A percentile compares a stretch with the other conserved stretches of the same genome.
phyloP scores from a whole-genome alignment of 768 basidiomycete genomes.

The Leccinum rimulosum region DNA sequence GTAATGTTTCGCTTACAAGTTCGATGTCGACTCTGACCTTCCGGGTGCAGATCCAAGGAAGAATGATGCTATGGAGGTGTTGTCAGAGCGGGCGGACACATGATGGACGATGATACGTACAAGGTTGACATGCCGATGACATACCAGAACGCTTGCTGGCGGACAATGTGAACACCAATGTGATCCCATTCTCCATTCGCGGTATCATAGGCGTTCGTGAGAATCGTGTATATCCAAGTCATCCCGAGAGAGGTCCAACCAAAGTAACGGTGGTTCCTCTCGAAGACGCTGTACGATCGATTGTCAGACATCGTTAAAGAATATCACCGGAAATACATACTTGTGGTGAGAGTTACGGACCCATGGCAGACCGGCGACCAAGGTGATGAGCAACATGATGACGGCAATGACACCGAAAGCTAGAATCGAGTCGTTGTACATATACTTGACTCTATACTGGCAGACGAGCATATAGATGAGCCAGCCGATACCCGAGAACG shows the following conservation, averaged over 20 bases:
- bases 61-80: slow-evolving; percentile 47
- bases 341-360: slow-evolving; percentile 80
- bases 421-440: slow-evolving; percentile 55
- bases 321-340: slow-evolving; percentile 37
- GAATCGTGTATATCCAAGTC: slow-evolving; percentile 66
- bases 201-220: slow-evolving; percentile 61
- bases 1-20: slow-evolving; percentile 45
- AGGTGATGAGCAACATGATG: slow-evolving; percentile 54
- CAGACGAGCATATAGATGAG: slow-evolving; percentile 59
- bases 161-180: slow-evolving; percentile 51
- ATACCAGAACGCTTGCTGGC: slow-evolving; percentile 79
- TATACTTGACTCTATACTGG: slow-evolving; percentile 47
- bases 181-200: slow-evolving; percentile 55
- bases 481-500: slow-evolving; percentile 68
- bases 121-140: slow-evolving; percentile 69
- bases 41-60: slow-evolving; percentile 76
- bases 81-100: background rate
- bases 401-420: slow-evolving; percentile 61
- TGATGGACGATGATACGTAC: slow-evolving; percentile 39
- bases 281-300: slow-evolving; percentile 55
- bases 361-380: slow-evolving; percentile 73
- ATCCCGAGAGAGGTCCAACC: slow-evolving; percentile 65
- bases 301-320: background rate
- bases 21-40: slow-evolving; percentile 74
- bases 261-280: slow-evolving; percentile 76